Base-by-base conservation (phyloP, 148 eudicot species). In the Silene uniflora region DNA sequence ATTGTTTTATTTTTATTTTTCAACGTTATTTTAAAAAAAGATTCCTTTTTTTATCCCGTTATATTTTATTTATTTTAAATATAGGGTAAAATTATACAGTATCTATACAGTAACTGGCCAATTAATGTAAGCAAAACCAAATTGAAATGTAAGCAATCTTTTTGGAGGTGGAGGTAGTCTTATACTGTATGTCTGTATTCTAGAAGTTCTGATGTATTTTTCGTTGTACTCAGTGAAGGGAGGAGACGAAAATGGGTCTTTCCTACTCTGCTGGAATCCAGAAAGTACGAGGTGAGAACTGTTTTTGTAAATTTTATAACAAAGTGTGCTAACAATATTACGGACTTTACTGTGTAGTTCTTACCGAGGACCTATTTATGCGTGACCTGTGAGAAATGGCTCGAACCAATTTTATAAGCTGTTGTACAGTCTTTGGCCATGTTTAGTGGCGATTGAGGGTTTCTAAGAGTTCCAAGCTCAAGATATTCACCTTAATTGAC, bases 221-320 rank as follows among this genome's bases (percentile, higher is more conserved):
- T 19, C 5, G 32, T 78, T 78, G 42, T 67, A 39, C 67, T 80
- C 91, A 95, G 99, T 82, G 99, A 95, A 85, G 99, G 99, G 74
- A 90, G 94, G 82, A 88, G 99, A 82, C 89, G 97, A 80, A 92
- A 91, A 80, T 95, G 99, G 99, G 83, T 91, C 78, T 90, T 95
- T 71, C 99, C 99, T 49, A 86, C 86, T 52, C 91, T 95, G 27
- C 76, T 79, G 73, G 89, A 85, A 76, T 84, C 86, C 72, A 64
- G 81, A 49, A 73, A 56, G 44, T 67, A 76, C 12, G 82, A 89
- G 98, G 97, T 95, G 83, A 97, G 97, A 92, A 85, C 39, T 80
- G 11, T 52, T 73, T 14, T 55, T 60, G 55, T 67, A 27, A 16
- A 52, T 13, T 76, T 12, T 25, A 42, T 69, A 13, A 24, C 54